Percentiles rank a stretch among this genome's conserved stretches.
phyloP scores from a whole-genome alignment of 257 asterid genomes.

The Haberlea rhodopensis region DNA sequence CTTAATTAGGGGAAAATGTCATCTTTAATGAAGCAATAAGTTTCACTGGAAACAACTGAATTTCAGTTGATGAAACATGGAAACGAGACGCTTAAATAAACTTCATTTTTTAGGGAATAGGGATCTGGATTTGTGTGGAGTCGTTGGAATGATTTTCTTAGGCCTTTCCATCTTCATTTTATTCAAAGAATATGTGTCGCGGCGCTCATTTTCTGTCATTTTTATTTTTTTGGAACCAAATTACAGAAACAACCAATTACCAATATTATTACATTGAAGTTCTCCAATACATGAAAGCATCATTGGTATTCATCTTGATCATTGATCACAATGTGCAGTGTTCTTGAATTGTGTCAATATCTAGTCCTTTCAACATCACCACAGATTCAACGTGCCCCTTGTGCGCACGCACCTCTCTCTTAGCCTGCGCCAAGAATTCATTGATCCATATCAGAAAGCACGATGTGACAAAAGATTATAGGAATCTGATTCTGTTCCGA shows the following conservation, averaged over 20 bases:
- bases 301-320: background rate
- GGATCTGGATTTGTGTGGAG: background rate
- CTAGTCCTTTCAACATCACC: slow-evolving; percentile 96
- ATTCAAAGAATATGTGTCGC: background rate
- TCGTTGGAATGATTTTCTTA: background rate
- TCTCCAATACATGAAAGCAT: background rate
- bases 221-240: background rate
- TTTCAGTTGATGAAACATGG: background rate
- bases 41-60: background rate
- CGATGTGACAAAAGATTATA: background rate
- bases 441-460: background rate
- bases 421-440: slow-evolving; percentile 44
- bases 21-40: background rate
- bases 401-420: slow-evolving; percentile 79
- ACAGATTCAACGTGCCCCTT: slow-evolving; percentile 98
- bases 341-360: slow-evolving; percentile 86
- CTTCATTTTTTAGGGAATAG: no score
- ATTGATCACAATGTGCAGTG: slow-evolving; percentile 68
- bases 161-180: background rate
- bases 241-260: background rate
- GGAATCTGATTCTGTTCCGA: background rate
- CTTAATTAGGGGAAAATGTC: no score
- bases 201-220: background rate
- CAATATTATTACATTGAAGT: slow-evolving; percentile 22
- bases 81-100: no score